These are phyloP conservation scores for Escovopsis sp. DNA, from an alignment of 2,329 filamentous ascomycete genomes.

Conservation along the genomic window DNA sequence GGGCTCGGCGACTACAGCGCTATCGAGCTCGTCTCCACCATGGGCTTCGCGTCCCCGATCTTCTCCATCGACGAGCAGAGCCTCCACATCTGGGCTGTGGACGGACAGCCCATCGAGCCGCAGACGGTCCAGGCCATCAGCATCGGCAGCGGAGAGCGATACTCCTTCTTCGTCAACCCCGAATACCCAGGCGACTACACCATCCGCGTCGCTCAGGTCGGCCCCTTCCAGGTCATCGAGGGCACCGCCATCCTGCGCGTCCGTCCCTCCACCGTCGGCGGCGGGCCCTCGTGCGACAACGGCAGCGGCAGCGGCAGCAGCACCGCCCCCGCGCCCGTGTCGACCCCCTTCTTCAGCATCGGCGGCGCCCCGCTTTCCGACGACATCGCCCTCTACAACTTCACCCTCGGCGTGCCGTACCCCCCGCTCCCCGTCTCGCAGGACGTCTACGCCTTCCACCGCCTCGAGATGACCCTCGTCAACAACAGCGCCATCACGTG, in stretches of 20 bases:
- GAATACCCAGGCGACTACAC: conserved; percentile 33
- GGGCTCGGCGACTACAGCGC: conserved; percentile 27
- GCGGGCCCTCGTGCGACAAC: too few species aligned
- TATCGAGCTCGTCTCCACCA: conserved; percentile 38
- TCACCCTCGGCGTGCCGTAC: conserved; percentile 28
- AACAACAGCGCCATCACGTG: conserved; percentile 33
- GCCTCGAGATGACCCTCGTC: conserved; percentile 22
- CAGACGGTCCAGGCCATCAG: conserved; percentile 30
- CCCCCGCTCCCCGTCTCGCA: conserved; percentile 27
- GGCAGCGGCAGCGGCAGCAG: conserved; percentile 7
- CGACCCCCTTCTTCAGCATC: conserved; percentile 32
- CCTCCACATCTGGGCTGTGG: conserved; percentile 38
- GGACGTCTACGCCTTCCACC: conserved; percentile 29
- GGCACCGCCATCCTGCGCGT: conserved; percentile 33
- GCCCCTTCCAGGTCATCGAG: conserved; percentile 37
- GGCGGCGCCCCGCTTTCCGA: conserved; percentile 27
- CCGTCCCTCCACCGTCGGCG: background rate
- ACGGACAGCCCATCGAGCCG: conserved; percentile 38
- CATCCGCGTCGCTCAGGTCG: conserved; percentile 35
- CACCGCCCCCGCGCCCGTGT: conserved; percentile 6
- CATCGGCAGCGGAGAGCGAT: conserved; percentile 35
- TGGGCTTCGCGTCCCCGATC: conserved; percentile 27
- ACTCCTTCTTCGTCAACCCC: conserved; percentile 33
- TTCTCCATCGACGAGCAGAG: conserved; percentile 37
- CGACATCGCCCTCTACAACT: conserved; percentile 28